Evolutionary conservation across 148 eudicot genomes (phyloP).

Genomic region (Amaranthus palmeri): DNA sequence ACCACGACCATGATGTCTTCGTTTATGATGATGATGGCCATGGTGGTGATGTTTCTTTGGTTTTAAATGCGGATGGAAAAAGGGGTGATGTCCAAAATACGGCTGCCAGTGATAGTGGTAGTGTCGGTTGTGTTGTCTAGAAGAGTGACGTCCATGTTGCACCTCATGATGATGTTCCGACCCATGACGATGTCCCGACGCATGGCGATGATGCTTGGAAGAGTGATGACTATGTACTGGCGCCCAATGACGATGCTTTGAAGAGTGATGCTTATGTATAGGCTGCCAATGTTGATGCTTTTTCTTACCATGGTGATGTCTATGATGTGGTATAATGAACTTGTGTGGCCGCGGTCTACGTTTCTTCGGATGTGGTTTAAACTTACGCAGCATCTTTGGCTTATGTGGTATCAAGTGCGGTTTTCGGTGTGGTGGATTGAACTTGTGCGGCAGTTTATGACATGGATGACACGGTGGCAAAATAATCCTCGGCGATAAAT

Average conservation of each 20-base stretch:
- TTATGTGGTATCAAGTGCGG: slow-evolving; percentile 7
- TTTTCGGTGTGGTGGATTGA: slow-evolving; percentile 7
- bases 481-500: slow-evolving; percentile 22
- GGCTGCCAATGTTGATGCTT: slow-evolving; percentile 10
- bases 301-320: slow-evolving; percentile 7
- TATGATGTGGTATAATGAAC: slow-evolving; percentile 14
- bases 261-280: slow-evolving; percentile 11
- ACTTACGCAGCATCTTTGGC: slow-evolving; percentile 12
- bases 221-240: slow-evolving; percentile 1
- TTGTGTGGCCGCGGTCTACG: slow-evolving; percentile 15
- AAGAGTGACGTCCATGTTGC: background rate
- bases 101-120: slow-evolving; percentile 1
- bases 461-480: slow-evolving; percentile 26
- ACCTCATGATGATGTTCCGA: background rate
- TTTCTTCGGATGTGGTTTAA: slow-evolving; percentile 11
- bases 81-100: background rate
- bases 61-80: background rate
- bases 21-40: slow-evolving; percentile 4
- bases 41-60: slow-evolving; percentile 4
- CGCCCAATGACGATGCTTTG: slow-evolving; percentile 2
- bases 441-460: slow-evolving; percentile 18
- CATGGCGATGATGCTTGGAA: background rate
- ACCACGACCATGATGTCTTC: slow-evolving; percentile 2
- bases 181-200: slow-evolving; percentile 4
- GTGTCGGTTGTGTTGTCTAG: background rate